A percentile compares a stretch with the other conserved stretches of the same genome.
Evolutionary conservation across 1,284 basidiomycete species (phyloP).

Genomic region (Cryptococcus deneoformans): DNA sequence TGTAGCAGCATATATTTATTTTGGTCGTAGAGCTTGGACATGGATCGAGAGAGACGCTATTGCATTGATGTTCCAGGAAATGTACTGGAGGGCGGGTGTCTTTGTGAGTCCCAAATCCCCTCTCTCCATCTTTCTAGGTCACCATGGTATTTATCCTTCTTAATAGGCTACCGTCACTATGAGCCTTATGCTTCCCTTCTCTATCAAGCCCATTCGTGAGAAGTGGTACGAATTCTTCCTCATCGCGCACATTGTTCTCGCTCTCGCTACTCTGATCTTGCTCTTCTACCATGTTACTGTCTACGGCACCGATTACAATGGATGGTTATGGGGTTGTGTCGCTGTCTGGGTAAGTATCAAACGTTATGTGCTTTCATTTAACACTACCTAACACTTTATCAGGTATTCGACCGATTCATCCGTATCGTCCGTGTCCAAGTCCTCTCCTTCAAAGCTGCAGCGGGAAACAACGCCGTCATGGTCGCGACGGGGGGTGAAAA

Average conservation of each 20-base stretch:
- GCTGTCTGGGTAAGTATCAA: slow-evolving; percentile 28
- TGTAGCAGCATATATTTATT: neutral
- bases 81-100: slow-evolving; percentile 23
- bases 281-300: slow-evolving; percentile 26
- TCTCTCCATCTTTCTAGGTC: neutral
- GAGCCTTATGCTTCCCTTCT: slow-evolving; percentile 19
- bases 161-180: slow-evolving; percentile 21
- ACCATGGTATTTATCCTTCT: neutral
- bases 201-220: slow-evolving; percentile 20
- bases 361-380: neutral
- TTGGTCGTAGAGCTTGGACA: slow-evolving; percentile 11
- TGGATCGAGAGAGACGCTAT: slow-evolving; percentile 8
- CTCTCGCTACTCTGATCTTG: slow-evolving; percentile 17
- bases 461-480: slow-evolving; percentile 15
- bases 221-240: slow-evolving; percentile 32
- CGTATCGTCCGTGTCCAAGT: slow-evolving; percentile 22
- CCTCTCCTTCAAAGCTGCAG: slow-evolving; percentile 18
- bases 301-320: slow-evolving; percentile 18
- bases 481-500: slow-evolving; percentile 9
- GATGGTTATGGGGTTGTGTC: slow-evolving; percentile 25
- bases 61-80: slow-evolving; percentile 1
- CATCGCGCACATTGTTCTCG: slow-evolving; percentile 29
- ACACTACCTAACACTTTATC: neutral
- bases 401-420: slow-evolving; percentile 27
- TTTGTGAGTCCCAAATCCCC: slow-evolving; percentile 9